Base-by-base conservation (phyloP, 2,329 filamentous ascomycete species). In the Sporothrix pseudoabietina region DNA sequence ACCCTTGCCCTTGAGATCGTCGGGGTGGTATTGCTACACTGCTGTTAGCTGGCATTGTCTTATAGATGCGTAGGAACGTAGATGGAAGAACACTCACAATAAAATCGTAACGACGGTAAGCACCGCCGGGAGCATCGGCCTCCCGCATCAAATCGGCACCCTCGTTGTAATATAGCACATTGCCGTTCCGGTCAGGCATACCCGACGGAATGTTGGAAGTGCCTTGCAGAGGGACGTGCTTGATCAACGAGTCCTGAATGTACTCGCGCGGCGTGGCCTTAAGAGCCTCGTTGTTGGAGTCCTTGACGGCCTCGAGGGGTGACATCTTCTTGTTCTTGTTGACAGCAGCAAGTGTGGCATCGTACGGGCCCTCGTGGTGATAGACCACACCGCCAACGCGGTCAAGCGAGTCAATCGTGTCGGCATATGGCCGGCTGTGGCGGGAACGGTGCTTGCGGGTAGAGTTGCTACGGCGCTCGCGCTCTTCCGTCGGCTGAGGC, bases 351-450 rank as follows among this genome's bases (percentile, higher is more conserved):
- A 93, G 85, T 1, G 93, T 91, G 10, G 94, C 93, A 80, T 98
- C 95, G 77, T 92, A 98, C 0, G 95, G 95, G 0, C 95, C 94
- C 76, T 91, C 93, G 78, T 98, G 95, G 81, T 98, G 95, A 81
- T 97, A 97, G 2, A 86, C 82, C 22, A 86, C 86, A 69, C 88
- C 87, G 55, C 86, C 81, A 71, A 55, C 66, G 4, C 84, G 86
- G 79, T 97, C 95, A 0, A 98, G 88, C 5, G 85, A 84, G 80
- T 98, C 95, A 78, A 98, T 96, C 9, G 86, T 85, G 80, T 98
- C 94, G 1, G 93, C 87, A 35, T 90, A 88, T 19, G 91, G 86
- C 78, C 90, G 85, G 78, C 86, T 87, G 79, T 89, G 90, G 77
- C 85, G 87, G 79, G 86, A 80, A 91, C 88, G 35, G 88, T 83